Percentiles rank a stretch among this genome's conserved stretches.
These are phyloP conservation scores for Phaseolus lunatus DNA, from an alignment of 306 rosid genomes.

Conservation along the genomic window DNA sequence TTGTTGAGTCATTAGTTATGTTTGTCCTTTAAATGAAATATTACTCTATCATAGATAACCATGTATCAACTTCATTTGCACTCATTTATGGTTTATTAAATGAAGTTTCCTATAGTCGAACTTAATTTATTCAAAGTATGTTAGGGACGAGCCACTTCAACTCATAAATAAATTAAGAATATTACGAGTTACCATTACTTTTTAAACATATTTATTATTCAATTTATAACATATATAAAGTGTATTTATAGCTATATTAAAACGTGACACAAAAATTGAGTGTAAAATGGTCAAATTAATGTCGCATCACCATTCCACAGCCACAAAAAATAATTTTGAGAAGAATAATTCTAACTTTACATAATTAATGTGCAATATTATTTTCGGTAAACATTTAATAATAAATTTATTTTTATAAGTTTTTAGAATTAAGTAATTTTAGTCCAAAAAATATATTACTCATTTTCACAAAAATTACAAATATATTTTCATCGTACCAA, in stretches of 20 bases:
- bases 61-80: not conserved
- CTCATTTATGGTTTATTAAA: not conserved
- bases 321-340: not conserved
- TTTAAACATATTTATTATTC: not conserved
- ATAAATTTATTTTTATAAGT: too few relatives aligned
- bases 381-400: too few relatives aligned
- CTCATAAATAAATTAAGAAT: not conserved
- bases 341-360: not conserved
- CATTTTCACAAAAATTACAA: too few relatives aligned
- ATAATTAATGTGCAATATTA: too few relatives aligned
- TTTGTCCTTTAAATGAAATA: not conserved
- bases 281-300: not conserved
- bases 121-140: not conserved
- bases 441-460: too few relatives aligned
- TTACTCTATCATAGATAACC: not conserved
- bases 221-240: not conserved
- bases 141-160: not conserved
- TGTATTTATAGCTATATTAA: not conserved
- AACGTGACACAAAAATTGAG: not conserved
- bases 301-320: not conserved
- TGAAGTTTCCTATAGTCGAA: not conserved
- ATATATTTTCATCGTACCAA: too few relatives aligned
- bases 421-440: too few relatives aligned
- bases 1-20: not conserved
- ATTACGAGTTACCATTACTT: not conserved